These are phyloP conservation scores for Pseudonitzschia multiseries DNA, from an alignment of 108 stramenopile species.

Conservation along the genomic window DNA sequence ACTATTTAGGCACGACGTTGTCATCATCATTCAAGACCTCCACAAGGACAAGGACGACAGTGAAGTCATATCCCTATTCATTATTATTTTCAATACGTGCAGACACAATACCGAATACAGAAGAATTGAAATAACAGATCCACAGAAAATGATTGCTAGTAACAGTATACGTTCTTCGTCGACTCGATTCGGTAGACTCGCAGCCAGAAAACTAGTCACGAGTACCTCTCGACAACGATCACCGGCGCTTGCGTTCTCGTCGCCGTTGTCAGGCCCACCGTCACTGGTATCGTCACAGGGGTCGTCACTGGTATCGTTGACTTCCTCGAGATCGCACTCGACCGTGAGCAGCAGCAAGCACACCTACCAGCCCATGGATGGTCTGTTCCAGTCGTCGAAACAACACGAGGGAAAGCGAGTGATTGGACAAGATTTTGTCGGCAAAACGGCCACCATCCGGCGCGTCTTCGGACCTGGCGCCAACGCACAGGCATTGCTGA, in stretches of 20 bases:
- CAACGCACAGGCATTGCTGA: conserved; percentile 47
- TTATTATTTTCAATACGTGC: no score
- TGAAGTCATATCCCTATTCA: no score
- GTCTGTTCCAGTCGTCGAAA: conserved; percentile 21
- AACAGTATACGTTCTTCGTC: not conserved
- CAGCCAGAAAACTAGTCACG: not conserved
- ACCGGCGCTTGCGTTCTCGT: not conserved
- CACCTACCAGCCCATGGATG: conserved; percentile 29
- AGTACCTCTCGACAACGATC: not conserved
- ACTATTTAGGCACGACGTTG: no score
- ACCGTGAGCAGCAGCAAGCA: not conserved
- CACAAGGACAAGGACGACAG: no score
- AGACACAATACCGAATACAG: not conserved
- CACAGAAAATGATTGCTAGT: not conserved
- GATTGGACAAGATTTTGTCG: conserved; percentile 29
- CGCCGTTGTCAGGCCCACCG: not conserved
- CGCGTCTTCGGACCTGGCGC: conserved; percentile 44
- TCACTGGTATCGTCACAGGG: not conserved
- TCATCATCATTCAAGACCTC: no score
- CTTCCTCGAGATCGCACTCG: conserved; percentile 1
- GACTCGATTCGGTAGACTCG: not conserved
- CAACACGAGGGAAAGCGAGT: not conserved
- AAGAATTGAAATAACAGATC: not conserved
- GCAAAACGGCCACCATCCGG: conserved; percentile 35
- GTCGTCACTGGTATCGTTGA: not conserved